Evolutionary conservation across 2,329 filamentous ascomycete genomes (phyloP).

Genomic region (Amauroascus verrucosus): DNA sequence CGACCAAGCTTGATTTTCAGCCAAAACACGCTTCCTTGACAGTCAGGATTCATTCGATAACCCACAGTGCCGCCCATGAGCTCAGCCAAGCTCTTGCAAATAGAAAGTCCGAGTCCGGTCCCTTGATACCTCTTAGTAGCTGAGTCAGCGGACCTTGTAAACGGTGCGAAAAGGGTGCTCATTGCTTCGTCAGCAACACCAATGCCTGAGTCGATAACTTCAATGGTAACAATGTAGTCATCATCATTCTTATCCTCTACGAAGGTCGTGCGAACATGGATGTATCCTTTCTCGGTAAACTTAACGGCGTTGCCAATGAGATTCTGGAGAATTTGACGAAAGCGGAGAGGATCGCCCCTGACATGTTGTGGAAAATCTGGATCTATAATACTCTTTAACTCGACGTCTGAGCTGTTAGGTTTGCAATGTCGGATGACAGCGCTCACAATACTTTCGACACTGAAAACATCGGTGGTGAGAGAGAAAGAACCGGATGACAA

Average conservation of each 20-base stretch:
- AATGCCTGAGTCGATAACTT: constrained; percentile 47
- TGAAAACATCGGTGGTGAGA: constrained; percentile 44
- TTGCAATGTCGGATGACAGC: constrained; percentile 45
- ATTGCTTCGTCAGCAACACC: constrained; percentile 41
- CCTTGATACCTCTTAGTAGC: constrained; percentile 46
- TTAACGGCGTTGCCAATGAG: constrained; percentile 52
- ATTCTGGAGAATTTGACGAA: constrained; percentile 54
- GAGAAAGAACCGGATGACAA: constrained; percentile 51
- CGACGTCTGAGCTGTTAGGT: constrained; percentile 38
- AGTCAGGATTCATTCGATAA: constrained; percentile 37
- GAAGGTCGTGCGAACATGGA: constrained; percentile 38
- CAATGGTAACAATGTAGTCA: constrained; percentile 37
- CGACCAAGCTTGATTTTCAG: constrained; percentile 33
- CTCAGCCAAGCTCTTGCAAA: constrained; percentile 47
- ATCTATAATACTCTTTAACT: constrained; percentile 37
- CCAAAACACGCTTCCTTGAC: constrained; percentile 45
- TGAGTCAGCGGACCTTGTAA: constrained; percentile 46
- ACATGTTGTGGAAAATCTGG: constrained; percentile 41
- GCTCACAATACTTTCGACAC: constrained; percentile 36
- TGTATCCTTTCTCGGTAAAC: constrained; percentile 48
- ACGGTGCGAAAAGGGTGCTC: constrained; percentile 46
- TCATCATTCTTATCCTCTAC: constrained; percentile 33
- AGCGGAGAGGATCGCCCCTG: constrained; percentile 50
- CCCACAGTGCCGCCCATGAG: constrained; percentile 48
- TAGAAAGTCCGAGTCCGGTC: constrained; percentile 48